Conservation (phyloP, 1,284 basidiomycete species). For the Austroboletus novae-zelandiae region DNA sequence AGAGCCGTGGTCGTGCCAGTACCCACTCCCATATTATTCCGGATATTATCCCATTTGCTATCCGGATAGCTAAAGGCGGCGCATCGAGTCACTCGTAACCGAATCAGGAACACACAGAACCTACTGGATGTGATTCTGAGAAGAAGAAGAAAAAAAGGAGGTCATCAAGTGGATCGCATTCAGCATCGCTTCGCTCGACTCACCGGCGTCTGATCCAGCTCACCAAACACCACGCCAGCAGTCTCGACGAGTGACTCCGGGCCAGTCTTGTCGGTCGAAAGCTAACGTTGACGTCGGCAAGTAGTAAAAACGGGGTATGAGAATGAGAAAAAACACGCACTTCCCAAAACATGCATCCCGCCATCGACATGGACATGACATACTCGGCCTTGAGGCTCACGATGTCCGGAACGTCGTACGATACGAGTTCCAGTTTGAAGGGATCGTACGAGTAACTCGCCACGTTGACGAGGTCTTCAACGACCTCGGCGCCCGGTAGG, state of each 20-base stretch:
- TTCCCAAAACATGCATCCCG: constrained; percentile 83
- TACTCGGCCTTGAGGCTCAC: constrained; percentile 76
- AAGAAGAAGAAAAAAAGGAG: neutral
- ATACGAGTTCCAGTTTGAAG: constrained; percentile 60
- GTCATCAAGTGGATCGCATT: neutral
- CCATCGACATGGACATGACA: constrained; percentile 60
- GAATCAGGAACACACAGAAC: constrained; percentile 5
- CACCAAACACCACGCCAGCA: constrained; percentile 45
- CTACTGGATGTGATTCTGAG: constrained; percentile 66
- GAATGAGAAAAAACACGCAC: constrained; percentile 34
- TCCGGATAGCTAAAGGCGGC: constrained; percentile 48
- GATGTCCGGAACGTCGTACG: constrained; percentile 81
- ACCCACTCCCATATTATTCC: constrained; percentile 53
- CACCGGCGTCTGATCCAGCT: constrained; percentile 55
- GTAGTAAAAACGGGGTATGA: neutral
- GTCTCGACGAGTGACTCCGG: constrained; percentile 54
- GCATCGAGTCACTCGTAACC: neutral
- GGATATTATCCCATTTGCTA: constrained; percentile 70
- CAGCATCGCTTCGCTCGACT: neutral
- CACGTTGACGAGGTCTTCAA: constrained; percentile 73
- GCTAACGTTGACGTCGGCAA: constrained; percentile 28
- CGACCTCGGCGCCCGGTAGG: constrained; percentile 58
- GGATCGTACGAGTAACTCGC: constrained; percentile 79
- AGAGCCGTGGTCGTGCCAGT: constrained; percentile 10
- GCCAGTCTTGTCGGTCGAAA: constrained; percentile 64